Conservation (phyloP, 164 flowering plant genomes). For the Vitis rotundifolia region DNA sequence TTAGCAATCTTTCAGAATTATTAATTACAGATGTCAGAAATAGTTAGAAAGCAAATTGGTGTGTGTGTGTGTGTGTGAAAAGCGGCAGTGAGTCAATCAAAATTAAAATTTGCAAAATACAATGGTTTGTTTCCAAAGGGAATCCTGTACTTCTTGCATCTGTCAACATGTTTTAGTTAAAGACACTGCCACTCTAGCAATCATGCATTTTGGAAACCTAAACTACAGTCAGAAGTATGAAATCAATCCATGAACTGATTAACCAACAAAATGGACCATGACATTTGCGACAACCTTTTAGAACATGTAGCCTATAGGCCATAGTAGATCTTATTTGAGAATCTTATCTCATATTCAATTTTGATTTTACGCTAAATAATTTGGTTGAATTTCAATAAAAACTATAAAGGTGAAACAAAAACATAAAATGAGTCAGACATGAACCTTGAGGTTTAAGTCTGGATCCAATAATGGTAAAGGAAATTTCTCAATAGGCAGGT, state of each 20-base stretch:
- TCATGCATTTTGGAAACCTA: background rate
- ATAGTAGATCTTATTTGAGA: background rate
- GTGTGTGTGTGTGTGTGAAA: background rate
- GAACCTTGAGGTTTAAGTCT: conserved; percentile 60
- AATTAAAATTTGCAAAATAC: background rate
- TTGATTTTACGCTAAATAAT: background rate
- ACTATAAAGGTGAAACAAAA: background rate
- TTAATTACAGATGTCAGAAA: background rate
- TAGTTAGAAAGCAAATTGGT: background rate
- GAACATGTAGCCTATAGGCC: background rate
- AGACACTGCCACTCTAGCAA: background rate
- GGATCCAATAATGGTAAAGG: conserved; percentile 55
- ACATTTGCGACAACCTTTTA: background rate
- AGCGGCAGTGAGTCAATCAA: background rate
- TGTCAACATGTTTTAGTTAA: background rate
- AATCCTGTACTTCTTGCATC: background rate
- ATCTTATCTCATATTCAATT: background rate
- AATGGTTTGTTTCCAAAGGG: background rate
- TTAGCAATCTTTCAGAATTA: background rate
- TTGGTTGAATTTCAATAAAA: background rate
- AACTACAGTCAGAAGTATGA: background rate
- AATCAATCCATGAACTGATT: background rate
- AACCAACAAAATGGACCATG: background rate
- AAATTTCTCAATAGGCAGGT: conserved; percentile 67
- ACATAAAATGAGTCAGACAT: conserved; percentile 3